Conservation (phyloP, 2,329 filamentous ascomycete genomes). For the Alternaria sp. region DNA sequence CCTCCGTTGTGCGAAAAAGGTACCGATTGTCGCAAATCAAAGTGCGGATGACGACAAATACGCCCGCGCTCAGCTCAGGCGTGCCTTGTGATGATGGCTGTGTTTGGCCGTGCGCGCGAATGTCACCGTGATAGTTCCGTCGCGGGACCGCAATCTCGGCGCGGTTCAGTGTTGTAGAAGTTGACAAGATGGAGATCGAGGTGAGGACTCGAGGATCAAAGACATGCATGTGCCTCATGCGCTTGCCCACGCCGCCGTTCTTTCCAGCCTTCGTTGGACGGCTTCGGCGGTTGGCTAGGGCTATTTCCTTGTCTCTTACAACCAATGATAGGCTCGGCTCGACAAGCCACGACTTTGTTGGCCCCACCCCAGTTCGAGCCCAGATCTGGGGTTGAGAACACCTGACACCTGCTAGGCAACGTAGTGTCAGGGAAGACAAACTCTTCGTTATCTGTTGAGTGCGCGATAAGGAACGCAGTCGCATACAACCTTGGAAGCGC, state of each 20-base stretch:
- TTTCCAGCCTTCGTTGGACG: conserved; percentile 11
- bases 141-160: background rate
- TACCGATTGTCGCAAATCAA: background rate
- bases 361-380: conserved; percentile 15
- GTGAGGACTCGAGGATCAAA: conserved; percentile 14
- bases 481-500: background rate
- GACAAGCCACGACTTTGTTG: conserved; percentile 12
- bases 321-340: conserved; percentile 10
- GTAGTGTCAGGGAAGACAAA: background rate
- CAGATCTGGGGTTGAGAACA: conserved; percentile 17
- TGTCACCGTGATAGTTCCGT: background rate
- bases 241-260: conserved; percentile 3
- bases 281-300: conserved; percentile 16
- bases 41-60: background rate
- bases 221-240: conserved; percentile 6
- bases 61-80: background rate
- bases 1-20: background rate
- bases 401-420: conserved; percentile 6
- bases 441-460: background rate
- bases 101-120: background rate
- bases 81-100: background rate
- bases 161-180: background rate
- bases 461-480: background rate
- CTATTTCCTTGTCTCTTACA: conserved; percentile 11
- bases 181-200: background rate